A percentile compares a stretch with the other conserved stretches of the same genome.
phyloP scores from a whole-genome alignment of 2,329 filamentous ascomycete genomes.

The Didymella sp. region DNA sequence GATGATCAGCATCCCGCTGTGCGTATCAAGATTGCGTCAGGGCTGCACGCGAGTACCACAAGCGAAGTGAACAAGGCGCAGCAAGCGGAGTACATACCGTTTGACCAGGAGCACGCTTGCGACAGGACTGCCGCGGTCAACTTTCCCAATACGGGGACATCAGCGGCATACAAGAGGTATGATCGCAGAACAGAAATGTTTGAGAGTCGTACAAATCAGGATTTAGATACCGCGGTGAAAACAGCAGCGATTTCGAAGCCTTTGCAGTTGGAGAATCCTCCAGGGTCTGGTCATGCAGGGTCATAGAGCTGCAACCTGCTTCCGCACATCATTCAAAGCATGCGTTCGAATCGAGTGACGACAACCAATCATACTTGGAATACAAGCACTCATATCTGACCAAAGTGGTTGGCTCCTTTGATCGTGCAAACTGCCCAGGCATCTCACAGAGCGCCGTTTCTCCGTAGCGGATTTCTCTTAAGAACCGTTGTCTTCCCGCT shows the following conservation, averaged over 20 bases:
- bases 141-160: not conserved
- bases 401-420: not conserved
- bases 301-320: not conserved
- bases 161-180: not conserved
- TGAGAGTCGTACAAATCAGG: not conserved
- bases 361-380: not conserved
- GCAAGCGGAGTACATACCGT: not conserved
- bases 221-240: not conserved
- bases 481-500: no score
- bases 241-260: not conserved
- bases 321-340: not conserved
- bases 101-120: not conserved
- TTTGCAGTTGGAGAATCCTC: not conserved
- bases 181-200: not conserved
- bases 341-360: not conserved
- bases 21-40: not conserved
- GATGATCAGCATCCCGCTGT: slow-evolving; percentile 4
- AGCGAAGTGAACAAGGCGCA: not conserved
- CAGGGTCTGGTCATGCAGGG: not conserved
- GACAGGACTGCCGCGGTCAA: not conserved
- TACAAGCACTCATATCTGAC: not conserved
- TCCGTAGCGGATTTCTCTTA: no score
- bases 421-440: not conserved
- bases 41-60: not conserved
- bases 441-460: no score